Percentiles rank a stretch among this genome's conserved stretches.
Conservation (phyloP, 2,329 filamentous ascomycete species). For the Fusarium sacchari region DNA sequence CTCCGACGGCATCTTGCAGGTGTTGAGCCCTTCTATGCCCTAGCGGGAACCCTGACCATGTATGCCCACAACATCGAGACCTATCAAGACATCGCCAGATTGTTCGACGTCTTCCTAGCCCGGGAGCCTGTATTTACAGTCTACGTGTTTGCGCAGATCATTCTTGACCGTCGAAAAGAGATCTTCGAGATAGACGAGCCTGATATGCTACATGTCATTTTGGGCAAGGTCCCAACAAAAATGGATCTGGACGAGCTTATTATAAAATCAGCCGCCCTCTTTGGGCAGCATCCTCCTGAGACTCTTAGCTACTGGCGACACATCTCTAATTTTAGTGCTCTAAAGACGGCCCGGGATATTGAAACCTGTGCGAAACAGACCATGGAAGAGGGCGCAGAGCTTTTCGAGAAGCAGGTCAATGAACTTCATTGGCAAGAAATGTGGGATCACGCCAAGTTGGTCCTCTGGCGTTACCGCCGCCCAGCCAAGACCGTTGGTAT, state of each 20-base stretch:
- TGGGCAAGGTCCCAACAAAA: conserved; percentile 85
- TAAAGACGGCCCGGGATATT: conserved; percentile 79
- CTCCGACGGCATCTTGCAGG: conserved; percentile 80
- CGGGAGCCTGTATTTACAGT: conserved; percentile 87
- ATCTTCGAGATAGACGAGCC: conserved; percentile 92
- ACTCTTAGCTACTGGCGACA: conserved; percentile 74
- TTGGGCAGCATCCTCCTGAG: conserved; percentile 75
- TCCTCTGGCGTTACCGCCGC: conserved; percentile 72
- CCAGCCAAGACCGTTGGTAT: conserved; percentile 70
- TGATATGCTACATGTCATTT: conserved; percentile 89
- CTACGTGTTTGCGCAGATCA: conserved; percentile 91
- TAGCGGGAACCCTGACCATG: conserved; percentile 93
- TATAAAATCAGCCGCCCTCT: conserved; percentile 70
- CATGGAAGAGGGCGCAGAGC: conserved; percentile 70
- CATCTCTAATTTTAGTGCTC: conserved; percentile 80
- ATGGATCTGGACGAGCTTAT: conserved; percentile 85
- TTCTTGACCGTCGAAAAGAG: conserved; percentile 81
- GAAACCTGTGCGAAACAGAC: conserved; percentile 63
- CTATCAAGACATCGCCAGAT: conserved; percentile 85
- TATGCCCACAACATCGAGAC: conserved; percentile 96
- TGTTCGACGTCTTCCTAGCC: conserved; percentile 93
- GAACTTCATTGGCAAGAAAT: conserved; percentile 76
- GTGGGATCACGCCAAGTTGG: conserved; percentile 41
- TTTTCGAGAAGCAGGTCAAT: conserved; percentile 76
- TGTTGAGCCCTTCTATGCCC: conserved; percentile 88